Conservation (phyloP, 2,329 filamentous ascomycete genomes). For the Aspergillus floridensis region DNA sequence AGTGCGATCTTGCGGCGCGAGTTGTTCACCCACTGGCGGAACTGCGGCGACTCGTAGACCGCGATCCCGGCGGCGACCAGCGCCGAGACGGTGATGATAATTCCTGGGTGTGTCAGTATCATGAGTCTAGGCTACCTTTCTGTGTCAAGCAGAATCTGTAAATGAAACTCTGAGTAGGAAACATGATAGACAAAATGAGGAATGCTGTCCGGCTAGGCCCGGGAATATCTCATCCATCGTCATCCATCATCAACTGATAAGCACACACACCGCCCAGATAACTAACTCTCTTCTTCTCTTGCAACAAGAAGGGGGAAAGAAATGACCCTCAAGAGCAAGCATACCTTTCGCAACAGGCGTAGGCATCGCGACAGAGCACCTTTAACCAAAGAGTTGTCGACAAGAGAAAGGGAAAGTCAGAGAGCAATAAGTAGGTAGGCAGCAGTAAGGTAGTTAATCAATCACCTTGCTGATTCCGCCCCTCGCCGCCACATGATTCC, state of each 20-base stretch:
- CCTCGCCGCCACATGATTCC: conserved; percentile 30
- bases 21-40: conserved; percentile 61
- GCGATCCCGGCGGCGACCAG: conserved; percentile 62
- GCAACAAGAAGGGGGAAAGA: not conserved
- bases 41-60: conserved; percentile 62
- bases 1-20: conserved; percentile 61
- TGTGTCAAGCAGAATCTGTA: not conserved
- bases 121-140: not conserved
- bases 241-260: conserved; percentile 26
- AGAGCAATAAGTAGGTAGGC: not conserved
- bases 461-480: conserved; percentile 13
- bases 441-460: not conserved
- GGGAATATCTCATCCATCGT: conserved; percentile 5
- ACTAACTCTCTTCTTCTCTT: not conserved
- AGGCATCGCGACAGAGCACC: conserved; percentile 35
- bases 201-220: not conserved
- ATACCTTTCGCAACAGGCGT: conserved; percentile 50
- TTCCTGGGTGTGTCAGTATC: conserved; percentile 45
- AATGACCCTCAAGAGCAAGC: conserved; percentile 16
- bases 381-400: not conserved
- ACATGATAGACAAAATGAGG: conserved; percentile 5
- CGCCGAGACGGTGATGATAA: conserved; percentile 61
- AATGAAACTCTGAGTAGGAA: not conserved
- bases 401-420: not conserved
- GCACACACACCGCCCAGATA: conserved; percentile 31